Evolutionary conservation across 2,329 filamentous ascomycete species (phyloP).

Genomic region (Fusarium dimerum): DNA sequence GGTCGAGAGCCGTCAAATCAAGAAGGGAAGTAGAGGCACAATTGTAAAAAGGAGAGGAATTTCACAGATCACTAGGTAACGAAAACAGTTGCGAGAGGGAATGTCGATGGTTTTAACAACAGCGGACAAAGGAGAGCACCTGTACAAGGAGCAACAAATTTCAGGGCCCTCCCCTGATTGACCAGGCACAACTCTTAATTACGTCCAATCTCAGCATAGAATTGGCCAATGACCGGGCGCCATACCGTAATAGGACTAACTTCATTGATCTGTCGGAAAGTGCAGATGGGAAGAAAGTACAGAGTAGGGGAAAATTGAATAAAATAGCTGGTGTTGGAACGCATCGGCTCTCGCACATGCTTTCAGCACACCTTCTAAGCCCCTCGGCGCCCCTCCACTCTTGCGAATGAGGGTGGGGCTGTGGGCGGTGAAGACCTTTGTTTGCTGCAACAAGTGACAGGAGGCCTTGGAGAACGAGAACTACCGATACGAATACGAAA

Average conservation of each 20-base stretch:
- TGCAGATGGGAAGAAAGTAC: slow-evolving; percentile 13
- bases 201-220: slow-evolving; percentile 30
- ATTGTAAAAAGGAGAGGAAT: slow-evolving; percentile 2
- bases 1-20: neutral
- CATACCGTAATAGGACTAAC: slow-evolving; percentile 20
- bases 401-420: neutral
- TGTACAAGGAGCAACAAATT: slow-evolving; percentile 29
- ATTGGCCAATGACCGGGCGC: slow-evolving; percentile 23
- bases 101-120: slow-evolving; percentile 27
- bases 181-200: slow-evolving; percentile 13
- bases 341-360: neutral
- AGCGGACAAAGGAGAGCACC: slow-evolving; percentile 18
- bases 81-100: slow-evolving; percentile 18
- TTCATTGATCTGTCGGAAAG: slow-evolving; percentile 16
- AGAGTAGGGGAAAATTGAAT: slow-evolving; percentile 4
- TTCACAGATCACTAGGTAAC: slow-evolving; percentile 7
- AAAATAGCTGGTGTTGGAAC: neutral
- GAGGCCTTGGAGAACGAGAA: slow-evolving; percentile 16
- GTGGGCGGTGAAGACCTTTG: slow-evolving; percentile 23
- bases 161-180: slow-evolving; percentile 32
- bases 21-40: slow-evolving; percentile 5
- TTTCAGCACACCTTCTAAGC: neutral
- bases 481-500: slow-evolving; percentile 35
- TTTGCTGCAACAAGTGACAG: slow-evolving; percentile 13
- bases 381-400: neutral